These are phyloP conservation scores for Gracilaria caudata DNA, from an alignment of 23 red algal genomes.

Conservation along the genomic window DNA sequence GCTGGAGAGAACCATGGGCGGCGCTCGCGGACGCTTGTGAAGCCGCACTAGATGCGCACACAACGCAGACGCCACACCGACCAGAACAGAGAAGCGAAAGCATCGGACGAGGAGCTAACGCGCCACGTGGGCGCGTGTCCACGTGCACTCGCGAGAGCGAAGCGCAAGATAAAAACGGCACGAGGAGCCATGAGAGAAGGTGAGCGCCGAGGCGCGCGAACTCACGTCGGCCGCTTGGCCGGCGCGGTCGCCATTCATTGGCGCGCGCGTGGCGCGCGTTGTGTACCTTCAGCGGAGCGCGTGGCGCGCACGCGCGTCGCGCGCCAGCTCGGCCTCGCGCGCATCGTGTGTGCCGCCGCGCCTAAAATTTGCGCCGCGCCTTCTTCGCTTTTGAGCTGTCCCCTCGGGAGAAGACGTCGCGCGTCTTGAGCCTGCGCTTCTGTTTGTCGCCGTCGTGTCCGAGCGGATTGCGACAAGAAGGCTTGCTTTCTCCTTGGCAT, in stretches of 20 bases:
- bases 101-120: too few relatives aligned
- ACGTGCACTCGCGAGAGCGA: too few relatives aligned
- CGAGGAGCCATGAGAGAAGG: too few relatives aligned
- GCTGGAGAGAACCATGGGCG: conserved; percentile 7
- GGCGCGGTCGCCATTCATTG: too few relatives aligned
- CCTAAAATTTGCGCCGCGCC: too few relatives aligned
- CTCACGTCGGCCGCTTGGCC: too few relatives aligned
- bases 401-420: neutral
- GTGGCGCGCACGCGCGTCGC: neutral
- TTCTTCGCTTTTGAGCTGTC: neutral
- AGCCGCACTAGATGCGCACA: neutral
- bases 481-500: neutral
- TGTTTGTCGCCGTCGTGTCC: neutral
- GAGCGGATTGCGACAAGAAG: too few relatives aligned
- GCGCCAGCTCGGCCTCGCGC: neutral
- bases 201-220: too few relatives aligned
- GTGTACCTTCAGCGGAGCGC: neutral
- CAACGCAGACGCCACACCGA: neutral
- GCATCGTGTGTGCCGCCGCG: neutral
- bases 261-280: neutral
- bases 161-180: too few relatives aligned
- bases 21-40: too few relatives aligned
- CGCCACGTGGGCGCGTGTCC: too few relatives aligned
- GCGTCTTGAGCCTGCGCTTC: neutral
- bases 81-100: too few relatives aligned